Evolutionary conservation across 768 basidiomycete genomes (phyloP), one percentile per base, ranked within the genome.

Genomic region (Goffeauzyma gilvescens): DNA sequence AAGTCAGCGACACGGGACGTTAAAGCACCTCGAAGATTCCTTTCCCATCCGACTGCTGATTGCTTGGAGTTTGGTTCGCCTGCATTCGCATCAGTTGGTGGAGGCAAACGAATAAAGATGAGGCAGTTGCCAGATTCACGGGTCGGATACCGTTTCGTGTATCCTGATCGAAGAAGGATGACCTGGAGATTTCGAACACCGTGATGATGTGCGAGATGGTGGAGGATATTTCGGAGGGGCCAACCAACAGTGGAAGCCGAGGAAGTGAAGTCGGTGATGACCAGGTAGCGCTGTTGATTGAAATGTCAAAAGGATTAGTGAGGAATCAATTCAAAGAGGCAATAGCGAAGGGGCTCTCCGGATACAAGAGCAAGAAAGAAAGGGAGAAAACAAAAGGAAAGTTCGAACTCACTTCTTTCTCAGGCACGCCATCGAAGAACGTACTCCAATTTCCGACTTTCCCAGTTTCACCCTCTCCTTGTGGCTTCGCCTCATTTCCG

Each of bases 41-140:
- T 84, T 67, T 96, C 90, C 93, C 93, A 98, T 5, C 90, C 93
- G 0, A 90, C 79, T 0, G 84, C 80, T 7, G 67, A n/a, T n/a
- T n/a, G n/a, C n/a, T n/a, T n/a, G n/a, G n/a, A n/a, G n/a, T n/a
- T n/a, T n/a, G n/a, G n/a, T n/a, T n/a, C n/a, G n/a, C n/a, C n/a
- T n/a, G n/a, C n/a, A n/a, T n/a, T n/a, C n/a, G n/a, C n/a, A n/a
- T n/a, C n/a, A n/a, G n/a, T n/a, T n/a, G n/a, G n/a, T n/a, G n/a
- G n/a, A n/a, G n/a, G n/a, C n/a, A n/a, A n/a, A n/a, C n/a, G n/a
- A n/a, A n/a, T n/a, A n/a, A n/a, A n/a, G n/a, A n/a, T n/a, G n/a
- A n/a, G n/a, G n/a, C n/a, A n/a, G n/a, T n/a, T n/a, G n/a, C 64
- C 45, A 45, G 83, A n/a, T n/a, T n/a, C n/a, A n/a, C n/a, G n/a